phyloP scores from a whole-genome alignment of 257 asterid genomes.

The Solanum sitiens region DNA sequence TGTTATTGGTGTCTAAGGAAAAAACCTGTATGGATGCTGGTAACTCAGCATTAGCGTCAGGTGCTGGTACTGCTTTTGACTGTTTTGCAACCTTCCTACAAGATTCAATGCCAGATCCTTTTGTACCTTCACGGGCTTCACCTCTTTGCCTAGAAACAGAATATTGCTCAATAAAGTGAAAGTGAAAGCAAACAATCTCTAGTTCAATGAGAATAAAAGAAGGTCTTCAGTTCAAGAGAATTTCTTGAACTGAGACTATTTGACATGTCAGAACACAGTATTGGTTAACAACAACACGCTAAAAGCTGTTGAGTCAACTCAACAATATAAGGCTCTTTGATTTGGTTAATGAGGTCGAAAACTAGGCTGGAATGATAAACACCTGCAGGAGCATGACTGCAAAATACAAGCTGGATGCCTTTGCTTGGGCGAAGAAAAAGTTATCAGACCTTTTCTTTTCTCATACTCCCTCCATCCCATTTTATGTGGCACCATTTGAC shows the following conservation, averaged over 20 bases:
- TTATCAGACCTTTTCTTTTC: neutral
- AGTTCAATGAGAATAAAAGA: neutral
- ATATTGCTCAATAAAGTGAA: neutral
- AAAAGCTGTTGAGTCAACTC: neutral
- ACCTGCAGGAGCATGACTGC: neutral
- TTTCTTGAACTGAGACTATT: neutral
- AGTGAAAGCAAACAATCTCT: neutral
- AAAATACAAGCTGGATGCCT: neutral
- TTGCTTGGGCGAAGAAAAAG: neutral
- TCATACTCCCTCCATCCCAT: neutral
- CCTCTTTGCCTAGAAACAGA: conserved; percentile 42
- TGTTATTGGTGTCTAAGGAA: neutral
- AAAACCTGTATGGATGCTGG: conserved; percentile 50
- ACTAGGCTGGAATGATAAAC: neutral
- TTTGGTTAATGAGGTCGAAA: neutral
- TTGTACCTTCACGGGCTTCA: conserved; percentile 16
- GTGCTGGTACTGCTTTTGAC: conserved; percentile 54
- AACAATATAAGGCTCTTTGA: neutral
- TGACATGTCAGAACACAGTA: neutral
- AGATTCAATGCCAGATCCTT: conserved; percentile 36
- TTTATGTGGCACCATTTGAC: neutral
- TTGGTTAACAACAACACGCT: neutral
- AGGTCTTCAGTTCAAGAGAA: neutral
- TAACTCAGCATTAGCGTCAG: conserved; percentile 62
- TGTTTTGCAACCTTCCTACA: conserved; percentile 30